phyloP scores from a whole-genome alignment of 495 filamentous ascomycete species.

The Sordaria brevicollis region DNA sequence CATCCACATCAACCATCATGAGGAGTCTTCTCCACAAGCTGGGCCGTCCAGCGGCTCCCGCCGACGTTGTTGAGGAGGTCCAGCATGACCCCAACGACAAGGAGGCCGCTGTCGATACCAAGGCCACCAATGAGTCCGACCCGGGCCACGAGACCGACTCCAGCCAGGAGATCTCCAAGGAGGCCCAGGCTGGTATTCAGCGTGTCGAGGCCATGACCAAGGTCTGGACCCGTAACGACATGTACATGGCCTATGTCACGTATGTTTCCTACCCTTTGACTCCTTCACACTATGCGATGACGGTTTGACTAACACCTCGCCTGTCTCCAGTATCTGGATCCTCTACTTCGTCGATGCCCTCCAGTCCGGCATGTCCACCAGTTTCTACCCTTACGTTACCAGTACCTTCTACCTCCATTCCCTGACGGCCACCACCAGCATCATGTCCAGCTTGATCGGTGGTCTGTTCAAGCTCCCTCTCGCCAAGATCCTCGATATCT shows the following conservation, averaged over 20 bases:
- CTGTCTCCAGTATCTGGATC: conserved; percentile 34
- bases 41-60: neutral
- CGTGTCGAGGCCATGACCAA: conserved; percentile 17
- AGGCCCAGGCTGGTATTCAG: conserved; percentile 17
- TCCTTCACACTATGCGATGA: neutral
- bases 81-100: conserved; percentile 11
- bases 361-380: conserved; percentile 29
- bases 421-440: conserved; percentile 34
- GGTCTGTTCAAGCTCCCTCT: conserved; percentile 51
- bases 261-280: conserved; percentile 3
- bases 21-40: conserved; percentile 1
- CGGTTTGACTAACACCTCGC: neutral
- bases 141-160: conserved; percentile 5
- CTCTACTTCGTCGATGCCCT: conserved; percentile 43
- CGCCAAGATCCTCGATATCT: conserved; percentile 57
- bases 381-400: conserved; percentile 37
- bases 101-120: conserved; percentile 3
- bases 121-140: neutral
- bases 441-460: conserved; percentile 47
- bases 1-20: neutral
- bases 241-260: conserved; percentile 17
- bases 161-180: conserved; percentile 11
- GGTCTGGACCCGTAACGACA: conserved; percentile 13
- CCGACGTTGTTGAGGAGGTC: conserved; percentile 8
- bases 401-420: conserved; percentile 38